Conservation (phyloP, 371 early-diverging fungal genomes). For the Furculomyces boomerangus region DNA sequence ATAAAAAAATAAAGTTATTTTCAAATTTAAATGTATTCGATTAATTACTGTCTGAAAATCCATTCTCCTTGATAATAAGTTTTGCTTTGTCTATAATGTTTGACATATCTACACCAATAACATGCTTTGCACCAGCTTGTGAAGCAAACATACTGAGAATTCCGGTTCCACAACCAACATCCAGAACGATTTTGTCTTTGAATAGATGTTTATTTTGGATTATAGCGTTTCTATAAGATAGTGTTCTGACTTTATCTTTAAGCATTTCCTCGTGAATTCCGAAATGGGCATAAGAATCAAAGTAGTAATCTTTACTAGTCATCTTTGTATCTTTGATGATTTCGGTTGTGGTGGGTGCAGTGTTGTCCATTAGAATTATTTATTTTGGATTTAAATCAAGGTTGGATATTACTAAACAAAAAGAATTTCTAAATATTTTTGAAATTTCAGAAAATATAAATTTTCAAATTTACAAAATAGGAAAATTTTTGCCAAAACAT, state of each 20-base stretch:
- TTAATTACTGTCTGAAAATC: conserved; percentile 37
- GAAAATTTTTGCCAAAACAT: no score
- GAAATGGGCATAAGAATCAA: conserved; percentile 89
- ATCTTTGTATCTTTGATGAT: conserved; percentile 18
- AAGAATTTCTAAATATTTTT: no score
- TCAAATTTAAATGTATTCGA: conserved; percentile 2
- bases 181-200: conserved; percentile 91
- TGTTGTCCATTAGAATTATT: no score
- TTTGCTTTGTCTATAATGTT: conserved; percentile 87
- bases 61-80: conserved; percentile 77
- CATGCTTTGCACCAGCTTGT: conserved; percentile 83
- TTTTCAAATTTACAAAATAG: no score
- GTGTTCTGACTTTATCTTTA: conserved; percentile 90
- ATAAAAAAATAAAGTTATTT: conserved; percentile 2
- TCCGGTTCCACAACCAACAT: conserved; percentile 96
- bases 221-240: conserved; percentile 81
- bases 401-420: no score
- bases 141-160: conserved; percentile 98
- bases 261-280: conserved; percentile 80
- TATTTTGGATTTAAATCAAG: no score
- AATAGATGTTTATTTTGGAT: conserved; percentile 86
- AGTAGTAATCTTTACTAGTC: conserved; percentile 86
- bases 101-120: conserved; percentile 89
- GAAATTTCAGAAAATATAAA: no score
- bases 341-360: no score